Evolutionary conservation across 2,329 filamentous ascomycete genomes (phyloP).

Genomic region (Pseudocercospora musae): DNA sequence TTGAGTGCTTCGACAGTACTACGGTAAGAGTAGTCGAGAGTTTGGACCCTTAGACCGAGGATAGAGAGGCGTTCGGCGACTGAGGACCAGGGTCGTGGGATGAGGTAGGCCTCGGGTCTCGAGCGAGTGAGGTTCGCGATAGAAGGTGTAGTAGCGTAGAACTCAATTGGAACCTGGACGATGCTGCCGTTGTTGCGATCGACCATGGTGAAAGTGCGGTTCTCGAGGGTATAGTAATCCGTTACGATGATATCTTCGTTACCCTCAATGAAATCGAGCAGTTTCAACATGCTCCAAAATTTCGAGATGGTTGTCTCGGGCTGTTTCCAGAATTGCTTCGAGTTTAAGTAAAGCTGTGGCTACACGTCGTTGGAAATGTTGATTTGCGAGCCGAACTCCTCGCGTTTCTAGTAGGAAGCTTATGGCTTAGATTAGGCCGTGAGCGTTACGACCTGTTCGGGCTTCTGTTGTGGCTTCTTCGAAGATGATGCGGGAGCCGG

Average conservation of each 20-base stretch:
- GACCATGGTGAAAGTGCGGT: neutral
- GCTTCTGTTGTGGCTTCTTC: neutral
- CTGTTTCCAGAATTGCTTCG: neutral
- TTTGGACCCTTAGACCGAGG: neutral
- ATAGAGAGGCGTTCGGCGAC: neutral
- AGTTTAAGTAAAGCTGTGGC: neutral
- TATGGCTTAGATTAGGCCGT: neutral
- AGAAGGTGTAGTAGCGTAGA: neutral
- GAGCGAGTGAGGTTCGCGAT: neutral
- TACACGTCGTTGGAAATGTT: neutral
- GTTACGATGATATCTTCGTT: neutral
- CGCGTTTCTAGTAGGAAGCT: neutral
- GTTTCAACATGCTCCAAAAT: neutral
- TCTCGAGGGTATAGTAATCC: neutral
- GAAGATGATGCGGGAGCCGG: slow-evolving; percentile 15
- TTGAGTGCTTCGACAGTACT: neutral
- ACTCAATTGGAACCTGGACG: neutral
- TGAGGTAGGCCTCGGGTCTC: neutral
- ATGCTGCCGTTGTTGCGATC: neutral
- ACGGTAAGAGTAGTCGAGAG: neutral
- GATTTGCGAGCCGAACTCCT: neutral
- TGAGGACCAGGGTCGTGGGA: neutral
- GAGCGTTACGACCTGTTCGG: neutral
- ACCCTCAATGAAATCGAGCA: neutral
- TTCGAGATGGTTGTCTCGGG: neutral